These are phyloP conservation scores for Fonsecaea monophora DNA, from an alignment of 2,329 filamentous ascomycete genomes.

Conservation along the genomic window DNA sequence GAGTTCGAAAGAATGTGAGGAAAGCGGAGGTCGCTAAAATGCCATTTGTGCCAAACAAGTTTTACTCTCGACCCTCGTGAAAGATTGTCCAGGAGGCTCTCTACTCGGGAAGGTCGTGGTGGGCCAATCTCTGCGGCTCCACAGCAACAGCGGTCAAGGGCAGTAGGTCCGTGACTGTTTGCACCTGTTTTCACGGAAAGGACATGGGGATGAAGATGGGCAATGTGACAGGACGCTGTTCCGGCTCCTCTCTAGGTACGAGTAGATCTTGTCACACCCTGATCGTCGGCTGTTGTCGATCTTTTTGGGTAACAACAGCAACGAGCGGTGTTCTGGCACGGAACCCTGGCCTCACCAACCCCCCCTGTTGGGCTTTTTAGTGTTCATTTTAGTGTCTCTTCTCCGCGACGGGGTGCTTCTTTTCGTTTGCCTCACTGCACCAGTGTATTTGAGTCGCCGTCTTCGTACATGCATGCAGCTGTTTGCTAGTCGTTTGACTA, in stretches of 20 bases:
- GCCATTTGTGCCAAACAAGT: constrained; percentile 84
- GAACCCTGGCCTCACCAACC: constrained; percentile 10
- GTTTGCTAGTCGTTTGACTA: constrained; percentile 1
- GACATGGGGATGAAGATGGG: neutral
- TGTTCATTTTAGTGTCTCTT: neutral
- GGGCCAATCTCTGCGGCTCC: constrained; percentile 1
- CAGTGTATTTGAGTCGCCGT: neutral
- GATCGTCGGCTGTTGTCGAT: constrained; percentile 10
- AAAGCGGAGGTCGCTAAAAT: constrained; percentile 81
- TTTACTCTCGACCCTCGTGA: constrained; percentile 60
- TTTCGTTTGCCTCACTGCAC: neutral
- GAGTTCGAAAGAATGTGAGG: constrained; percentile 77
- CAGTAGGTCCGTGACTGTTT: neutral
- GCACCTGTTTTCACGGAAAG: neutral
- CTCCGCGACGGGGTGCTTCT: neutral
- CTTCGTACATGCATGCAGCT: neutral
- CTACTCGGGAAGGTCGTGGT: neutral
- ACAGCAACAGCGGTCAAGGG: neutral
- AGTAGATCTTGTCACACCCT: constrained; percentile 1
- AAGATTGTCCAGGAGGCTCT: neutral
- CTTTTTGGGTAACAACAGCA: neutral
- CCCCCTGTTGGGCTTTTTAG: neutral
- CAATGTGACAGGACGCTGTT: neutral
- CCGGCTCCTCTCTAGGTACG: neutral
- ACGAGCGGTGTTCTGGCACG: constrained; percentile 3